These are phyloP conservation scores for Clonostachys chloroleuca DNA, from an alignment of 2,329 filamentous ascomycete genomes.

Conservation along the genomic window DNA sequence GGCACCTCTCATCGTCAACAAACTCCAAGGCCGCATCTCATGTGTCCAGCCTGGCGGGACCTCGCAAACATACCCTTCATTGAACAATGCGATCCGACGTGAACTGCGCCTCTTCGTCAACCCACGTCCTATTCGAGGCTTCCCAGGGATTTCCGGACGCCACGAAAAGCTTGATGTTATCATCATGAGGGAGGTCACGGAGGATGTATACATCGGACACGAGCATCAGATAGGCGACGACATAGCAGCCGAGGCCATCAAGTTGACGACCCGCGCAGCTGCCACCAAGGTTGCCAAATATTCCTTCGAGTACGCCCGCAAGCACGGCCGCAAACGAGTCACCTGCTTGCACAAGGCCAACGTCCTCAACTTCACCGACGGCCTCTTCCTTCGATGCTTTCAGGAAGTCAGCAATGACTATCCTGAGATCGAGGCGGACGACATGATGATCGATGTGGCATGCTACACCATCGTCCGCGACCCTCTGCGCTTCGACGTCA, in stretches of 20 bases:
- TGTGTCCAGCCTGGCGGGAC: not conserved
- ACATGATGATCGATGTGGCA: conserved; percentile 1
- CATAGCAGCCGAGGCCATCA: not conserved
- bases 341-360: conserved; percentile 1
- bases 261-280: not conserved
- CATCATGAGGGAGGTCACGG: conserved; percentile 1
- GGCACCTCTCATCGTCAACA: not conserved
- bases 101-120: not conserved
- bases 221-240: not conserved
- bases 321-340: not conserved
- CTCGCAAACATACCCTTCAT: not conserved
- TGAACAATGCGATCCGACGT: conserved; percentile 1
- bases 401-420: not conserved
- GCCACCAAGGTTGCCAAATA: not conserved
- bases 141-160: not conserved
- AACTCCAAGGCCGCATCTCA: not conserved
- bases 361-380: not conserved
- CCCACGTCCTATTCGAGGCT: not conserved
- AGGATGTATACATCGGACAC: not conserved
- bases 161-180: not conserved
- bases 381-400: not conserved
- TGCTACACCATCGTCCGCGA: not conserved
- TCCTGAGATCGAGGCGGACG: not conserved
- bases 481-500: conserved; percentile 22
- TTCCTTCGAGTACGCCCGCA: not conserved